A percentile compares a stretch with the other conserved stretches of the same genome.
Conservation (phyloP, 2,329 filamentous ascomycete species). For the Colletotrichum theobromicola region DNA sequence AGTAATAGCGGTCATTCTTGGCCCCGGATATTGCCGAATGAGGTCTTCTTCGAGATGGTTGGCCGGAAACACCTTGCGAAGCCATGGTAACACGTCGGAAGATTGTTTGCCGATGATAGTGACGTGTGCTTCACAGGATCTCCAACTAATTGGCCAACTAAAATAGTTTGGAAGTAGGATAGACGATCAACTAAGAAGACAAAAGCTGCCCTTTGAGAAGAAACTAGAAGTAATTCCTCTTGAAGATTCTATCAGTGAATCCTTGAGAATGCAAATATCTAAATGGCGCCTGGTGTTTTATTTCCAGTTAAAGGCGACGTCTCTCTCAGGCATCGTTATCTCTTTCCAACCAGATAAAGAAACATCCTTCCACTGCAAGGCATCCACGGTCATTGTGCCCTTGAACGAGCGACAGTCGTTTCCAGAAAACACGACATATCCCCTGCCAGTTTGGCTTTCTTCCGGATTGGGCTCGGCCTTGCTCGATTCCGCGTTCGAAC, state of each 20-base stretch:
- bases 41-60: not conserved
- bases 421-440: slow-evolving; percentile 12
- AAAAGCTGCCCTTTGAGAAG: not conserved
- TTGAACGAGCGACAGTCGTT: slow-evolving; percentile 11
- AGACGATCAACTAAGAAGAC: too few relatives aligned
- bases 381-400: not conserved
- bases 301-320: not conserved
- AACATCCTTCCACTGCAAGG: not conserved
- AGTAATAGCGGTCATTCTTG: not conserved
- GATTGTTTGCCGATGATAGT: not conserved
- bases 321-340: slow-evolving; percentile 8
- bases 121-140: not conserved
- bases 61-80: not conserved
- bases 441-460: not conserved
- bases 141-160: not conserved
- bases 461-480: not conserved
- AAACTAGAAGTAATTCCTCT: not conserved
- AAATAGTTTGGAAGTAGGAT: not conserved
- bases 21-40: not conserved
- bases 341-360: slow-evolving; percentile 11
- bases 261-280: not conserved
- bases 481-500: fast-evolving
- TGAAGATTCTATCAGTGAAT: not conserved
- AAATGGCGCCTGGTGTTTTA: not conserved
- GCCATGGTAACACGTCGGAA: not conserved